phyloP scores from a whole-genome alignment of 2,329 filamentous ascomycete species.

The Akanthomyces dipterigenus region DNA sequence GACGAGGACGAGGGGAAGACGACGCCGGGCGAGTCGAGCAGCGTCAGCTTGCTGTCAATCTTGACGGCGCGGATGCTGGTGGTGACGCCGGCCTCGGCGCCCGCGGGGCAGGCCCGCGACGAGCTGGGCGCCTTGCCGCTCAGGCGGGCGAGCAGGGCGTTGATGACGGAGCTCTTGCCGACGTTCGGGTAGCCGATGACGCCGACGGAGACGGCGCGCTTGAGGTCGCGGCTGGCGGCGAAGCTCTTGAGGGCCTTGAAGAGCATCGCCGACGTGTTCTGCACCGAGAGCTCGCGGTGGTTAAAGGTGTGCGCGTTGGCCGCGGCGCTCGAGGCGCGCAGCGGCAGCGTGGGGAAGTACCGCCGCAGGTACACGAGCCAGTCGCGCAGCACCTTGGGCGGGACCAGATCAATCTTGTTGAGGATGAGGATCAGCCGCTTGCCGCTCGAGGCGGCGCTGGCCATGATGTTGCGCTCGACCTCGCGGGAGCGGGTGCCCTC shows the following conservation, averaged over 20 bases:
- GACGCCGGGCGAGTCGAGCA: conserved; percentile 90
- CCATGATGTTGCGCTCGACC: conserved; percentile 85
- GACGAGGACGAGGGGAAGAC: conserved; percentile 70
- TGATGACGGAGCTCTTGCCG: conserved; percentile 94
- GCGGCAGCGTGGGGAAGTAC: conserved; percentile 85
- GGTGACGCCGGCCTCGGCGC: conserved; percentile 87
- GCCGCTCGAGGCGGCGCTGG: conserved; percentile 64
- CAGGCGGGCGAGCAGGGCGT: conserved; percentile 75
- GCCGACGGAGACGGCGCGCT: conserved; percentile 83
- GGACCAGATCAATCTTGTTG: conserved; percentile 93
- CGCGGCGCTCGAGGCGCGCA: conserved; percentile 75
- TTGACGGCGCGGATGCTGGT: conserved; percentile 85
- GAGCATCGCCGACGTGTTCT: conserved; percentile 76
- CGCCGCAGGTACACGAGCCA: conserved; percentile 81
- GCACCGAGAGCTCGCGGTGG: conserved; percentile 80
- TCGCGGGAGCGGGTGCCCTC: conserved; percentile 86
- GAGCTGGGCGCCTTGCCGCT: conserved; percentile 54
- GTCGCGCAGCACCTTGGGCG: conserved; percentile 69
- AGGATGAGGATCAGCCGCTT: conserved; percentile 87
- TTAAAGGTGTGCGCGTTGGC: conserved; percentile 87
- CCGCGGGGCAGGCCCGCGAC: conserved; percentile 69
- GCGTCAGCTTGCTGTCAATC: conserved; percentile 86
- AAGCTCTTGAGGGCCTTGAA: conserved; percentile 89
- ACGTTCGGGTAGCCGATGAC: conserved; percentile 96
- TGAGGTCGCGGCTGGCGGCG: conserved; percentile 74